Evolutionary conservation across 176 grass and related monocot genomes (phyloP).

Genomic region (Oryza officinalis): DNA sequence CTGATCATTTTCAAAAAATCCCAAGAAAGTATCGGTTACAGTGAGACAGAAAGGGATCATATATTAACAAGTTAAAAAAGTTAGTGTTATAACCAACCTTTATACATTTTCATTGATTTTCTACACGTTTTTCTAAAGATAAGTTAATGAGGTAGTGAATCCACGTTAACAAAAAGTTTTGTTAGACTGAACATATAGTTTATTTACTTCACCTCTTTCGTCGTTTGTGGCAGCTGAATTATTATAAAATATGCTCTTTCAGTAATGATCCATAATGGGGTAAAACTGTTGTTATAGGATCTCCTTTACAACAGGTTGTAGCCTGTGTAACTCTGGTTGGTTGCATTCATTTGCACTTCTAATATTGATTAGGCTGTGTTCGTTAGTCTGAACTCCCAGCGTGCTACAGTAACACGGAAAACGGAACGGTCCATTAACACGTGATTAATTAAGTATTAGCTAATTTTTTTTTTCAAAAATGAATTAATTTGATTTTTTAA

Average conservation of each 20-base stretch:
- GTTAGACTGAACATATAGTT: background rate
- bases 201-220: background rate
- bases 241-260: background rate
- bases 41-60: background rate
- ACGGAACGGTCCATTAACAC: too few species aligned
- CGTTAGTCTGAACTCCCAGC: too few species aligned
- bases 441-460: too few species aligned
- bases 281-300: background rate
- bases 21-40: background rate
- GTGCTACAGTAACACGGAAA: too few species aligned
- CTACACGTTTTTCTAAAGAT: background rate
- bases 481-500: too few species aligned
- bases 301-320: background rate
- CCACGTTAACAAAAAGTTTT: background rate
- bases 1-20: background rate
- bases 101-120: background rate
- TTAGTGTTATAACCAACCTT: too few species aligned
- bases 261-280: background rate
- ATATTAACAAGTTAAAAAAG: background rate
- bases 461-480: too few species aligned
- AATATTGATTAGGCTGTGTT: background rate
- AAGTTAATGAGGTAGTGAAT: background rate
- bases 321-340: background rate
- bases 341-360: background rate
- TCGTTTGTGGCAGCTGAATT: background rate